Base-by-base conservation (phyloP, 1,284 basidiomycete genomes). In the Ustilago hordei region DNA sequence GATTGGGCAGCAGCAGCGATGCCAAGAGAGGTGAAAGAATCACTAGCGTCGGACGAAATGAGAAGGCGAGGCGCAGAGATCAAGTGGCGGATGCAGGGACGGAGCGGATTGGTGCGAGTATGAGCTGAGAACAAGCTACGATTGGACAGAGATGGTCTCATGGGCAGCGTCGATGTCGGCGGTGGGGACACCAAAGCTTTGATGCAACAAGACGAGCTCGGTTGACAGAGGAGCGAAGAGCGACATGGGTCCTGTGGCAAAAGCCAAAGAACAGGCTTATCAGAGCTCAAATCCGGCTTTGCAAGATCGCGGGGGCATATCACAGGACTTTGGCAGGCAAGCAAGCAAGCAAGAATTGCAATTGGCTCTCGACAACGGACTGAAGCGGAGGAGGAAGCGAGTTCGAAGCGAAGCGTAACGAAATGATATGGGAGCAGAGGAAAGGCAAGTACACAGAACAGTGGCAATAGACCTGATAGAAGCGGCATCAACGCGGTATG, bases 111-210 rank as follows among this genome's bases (percentile, higher is more conserved):
- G 47, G 59, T 54, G 59, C 59, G 58, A 60, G 58, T 3, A 13
- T 12, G 19, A 47, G 35, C 47, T 19, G 39, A 52, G 23, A 15
- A 43, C 36, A 28, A 38, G 58, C 32, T 64, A 28, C 58, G 62
- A 70, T 70, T 70, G 69, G 69, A 53, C 50, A 57, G 59, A 70
- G 69, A 70, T 70, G 69, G 63, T 58, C 62, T 70, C 58, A 64
- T 70, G 52, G 32, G 53, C 19, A 23, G 19, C 28, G 53, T 36
- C 31, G 47, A 67, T 67, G 60, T 28, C 60, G 61, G 47, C 17
- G 35, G 23, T 8, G 34, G 17, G 36, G 55, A 17, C 39, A 41
- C 28, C 52, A 36, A 9, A 36, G 23, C 17, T 23, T 38, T 55
- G 23, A 28, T 28, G 55, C 38, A 32, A 55, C 5, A 36, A 36